Evolutionary conservation across 257 asterid genomes (phyloP).

Genomic region (Solanum dulcamara): DNA sequence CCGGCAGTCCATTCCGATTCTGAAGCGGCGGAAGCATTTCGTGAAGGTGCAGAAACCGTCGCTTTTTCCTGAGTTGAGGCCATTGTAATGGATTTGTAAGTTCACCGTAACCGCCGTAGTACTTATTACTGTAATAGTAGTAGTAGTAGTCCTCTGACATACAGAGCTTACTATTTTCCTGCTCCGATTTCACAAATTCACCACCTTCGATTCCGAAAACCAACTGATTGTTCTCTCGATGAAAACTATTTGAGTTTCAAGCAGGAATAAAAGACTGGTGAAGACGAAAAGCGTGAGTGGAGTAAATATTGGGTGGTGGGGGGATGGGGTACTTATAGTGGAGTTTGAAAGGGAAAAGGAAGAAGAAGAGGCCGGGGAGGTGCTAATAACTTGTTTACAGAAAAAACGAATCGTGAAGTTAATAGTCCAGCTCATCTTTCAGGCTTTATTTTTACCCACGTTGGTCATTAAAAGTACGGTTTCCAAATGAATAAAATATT

Average conservation of each 20-base stretch:
- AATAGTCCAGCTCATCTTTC: not conserved
- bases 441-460: not conserved
- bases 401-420: not conserved
- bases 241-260: not conserved
- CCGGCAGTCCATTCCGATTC: not conserved
- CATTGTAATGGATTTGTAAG: conserved; percentile 76
- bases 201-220: conserved; percentile 5
- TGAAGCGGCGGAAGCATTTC: conserved; percentile 3
- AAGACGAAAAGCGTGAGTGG: not conserved
- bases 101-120: conserved; percentile 58
- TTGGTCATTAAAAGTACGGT: no score
- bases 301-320: not conserved
- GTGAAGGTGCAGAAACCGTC: conserved; percentile 32
- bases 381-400: not conserved
- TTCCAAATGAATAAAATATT: no score
- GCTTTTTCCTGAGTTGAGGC: conserved; percentile 84
- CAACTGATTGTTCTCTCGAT: not conserved
- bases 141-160: conserved; percentile 45
- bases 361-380: not conserved
- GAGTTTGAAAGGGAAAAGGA: not conserved
- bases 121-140: conserved; percentile 17
- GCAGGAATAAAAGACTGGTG: not conserved
- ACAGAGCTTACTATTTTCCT: conserved; percentile 36
- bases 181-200: conserved; percentile 14
- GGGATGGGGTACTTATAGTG: not conserved